Evolutionary conservation across 2,329 filamentous ascomycete species (phyloP).

Genomic region (Corynespora cassiicola): DNA sequence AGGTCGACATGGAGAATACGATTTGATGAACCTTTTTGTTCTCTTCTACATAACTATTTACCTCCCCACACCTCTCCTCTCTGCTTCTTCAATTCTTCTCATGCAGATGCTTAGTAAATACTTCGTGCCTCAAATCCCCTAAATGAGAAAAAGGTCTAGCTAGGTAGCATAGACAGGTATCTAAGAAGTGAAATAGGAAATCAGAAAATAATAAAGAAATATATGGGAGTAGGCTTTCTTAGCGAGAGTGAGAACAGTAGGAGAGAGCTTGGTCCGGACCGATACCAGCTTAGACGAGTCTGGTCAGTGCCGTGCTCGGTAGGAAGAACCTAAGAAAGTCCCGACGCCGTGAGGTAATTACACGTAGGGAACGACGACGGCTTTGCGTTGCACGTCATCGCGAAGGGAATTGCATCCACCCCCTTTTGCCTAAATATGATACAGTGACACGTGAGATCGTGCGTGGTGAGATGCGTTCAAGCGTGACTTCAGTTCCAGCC

Average conservation of each 20-base stretch:
- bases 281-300: conserved; percentile 19
- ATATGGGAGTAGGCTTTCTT: conserved; percentile 34
- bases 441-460: conserved; percentile 31
- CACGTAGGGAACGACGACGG: conserved; percentile 15
- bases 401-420: conserved; percentile 9
- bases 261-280: conserved; percentile 18
- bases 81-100: conserved; percentile 17
- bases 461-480: conserved; percentile 2
- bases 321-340: conserved; percentile 7
- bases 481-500: conserved; percentile 79
- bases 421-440: conserved; percentile 32
- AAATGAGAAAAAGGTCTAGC: conserved; percentile 43
- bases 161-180: conserved; percentile 47
- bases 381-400: conserved; percentile 8
- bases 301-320: conserved; percentile 5
- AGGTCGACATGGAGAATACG: conserved; percentile 1
- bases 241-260: conserved; percentile 46
- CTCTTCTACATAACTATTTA: conserved; percentile 39
- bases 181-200: conserved; percentile 46
- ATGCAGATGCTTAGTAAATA: conserved; percentile 30
- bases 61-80: conserved; percentile 36
- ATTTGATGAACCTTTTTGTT: conserved; percentile 31
- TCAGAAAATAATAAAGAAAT: conserved; percentile 25
- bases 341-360: conserved; percentile 23
- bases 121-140: conserved; percentile 19